A percentile compares a stretch with the other conserved stretches of the same genome.
phyloP scores from a whole-genome alignment of 2,329 filamentous ascomycete genomes.

The Ophiocordyceps camponoti-floridani region DNA sequence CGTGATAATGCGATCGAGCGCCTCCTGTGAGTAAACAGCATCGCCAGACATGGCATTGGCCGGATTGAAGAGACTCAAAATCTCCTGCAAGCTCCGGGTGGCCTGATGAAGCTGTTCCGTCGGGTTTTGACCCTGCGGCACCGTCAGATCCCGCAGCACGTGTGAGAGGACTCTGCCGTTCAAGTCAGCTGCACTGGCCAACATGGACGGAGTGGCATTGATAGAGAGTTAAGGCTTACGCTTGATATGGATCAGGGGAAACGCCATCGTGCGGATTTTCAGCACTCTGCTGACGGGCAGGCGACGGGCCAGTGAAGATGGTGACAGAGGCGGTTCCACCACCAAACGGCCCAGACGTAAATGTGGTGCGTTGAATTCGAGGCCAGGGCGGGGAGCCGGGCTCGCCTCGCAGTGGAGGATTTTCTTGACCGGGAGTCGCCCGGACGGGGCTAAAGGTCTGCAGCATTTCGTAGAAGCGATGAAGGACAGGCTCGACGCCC shows the following conservation, averaged over 20 bases:
- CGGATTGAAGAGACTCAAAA: slow-evolving; percentile 35
- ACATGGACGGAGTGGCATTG: neutral
- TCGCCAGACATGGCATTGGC: slow-evolving; percentile 47
- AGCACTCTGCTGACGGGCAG: slow-evolving; percentile 2
- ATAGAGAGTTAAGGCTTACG: slow-evolving; percentile 30
- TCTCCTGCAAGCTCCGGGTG: slow-evolving; percentile 25
- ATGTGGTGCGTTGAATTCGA: slow-evolving; percentile 18
- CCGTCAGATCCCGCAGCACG: slow-evolving; percentile 20
- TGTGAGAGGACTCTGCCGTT: slow-evolving; percentile 25
- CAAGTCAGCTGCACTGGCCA: slow-evolving; percentile 1
- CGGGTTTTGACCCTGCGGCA: slow-evolving; percentile 12
- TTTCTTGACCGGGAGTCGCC: neutral
- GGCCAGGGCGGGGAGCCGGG: slow-evolving; percentile 3
- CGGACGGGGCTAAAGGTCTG: slow-evolving; percentile 13
- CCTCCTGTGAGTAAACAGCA: slow-evolving; percentile 80
- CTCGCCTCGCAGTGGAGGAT: neutral
- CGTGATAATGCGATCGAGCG: slow-evolving; percentile 73
- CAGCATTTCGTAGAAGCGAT: slow-evolving; percentile 26
- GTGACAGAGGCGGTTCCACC: slow-evolving; percentile 29
- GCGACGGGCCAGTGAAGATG: slow-evolving; percentile 21
- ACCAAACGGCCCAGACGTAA: slow-evolving; percentile 17
- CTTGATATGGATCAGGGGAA: slow-evolving; percentile 24
- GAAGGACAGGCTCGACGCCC: slow-evolving; percentile 18
- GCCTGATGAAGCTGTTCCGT: slow-evolving; percentile 9
- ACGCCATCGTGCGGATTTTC: slow-evolving; percentile 4